Evolutionary conservation across 805 yeast species (phyloP), one percentile per base, ranked within the genome.

Genomic region (Yarrowia alimentaria): DNA sequence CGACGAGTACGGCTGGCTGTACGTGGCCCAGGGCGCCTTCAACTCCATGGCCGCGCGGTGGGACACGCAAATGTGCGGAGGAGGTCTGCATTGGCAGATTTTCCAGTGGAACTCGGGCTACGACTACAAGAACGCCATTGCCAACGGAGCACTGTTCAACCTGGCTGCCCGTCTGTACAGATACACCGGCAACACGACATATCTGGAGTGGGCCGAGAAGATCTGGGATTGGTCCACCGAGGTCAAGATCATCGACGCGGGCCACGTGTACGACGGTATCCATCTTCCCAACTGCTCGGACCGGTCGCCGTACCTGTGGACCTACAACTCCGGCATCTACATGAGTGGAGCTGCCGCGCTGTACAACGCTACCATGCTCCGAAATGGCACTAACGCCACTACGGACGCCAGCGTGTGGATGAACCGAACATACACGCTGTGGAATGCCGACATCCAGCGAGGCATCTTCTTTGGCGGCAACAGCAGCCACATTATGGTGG

Each of bases 71-170:
- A 61, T 71, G 51, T 91, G 99, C 69, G 77, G 74, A 34, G 98
- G 99, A 54, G 98, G 99, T 1, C 69, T 91, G 55, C 75, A 97
- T 67, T 91, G 98, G 98, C 98, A 91, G 71, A 91, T 91, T 61
- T 91, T 83, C 70, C 75, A 82, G 53, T 90, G 96, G 95, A 91
- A 91, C 65, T 75, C 87, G 6, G 99, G 98, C 55, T 91, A 89
- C 65, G 85, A 86, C 65, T 91, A 91, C 68, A 91, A 91, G 67
- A 91, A 91, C 66, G 72, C 96, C 28, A 87, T 90, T 53, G 76
- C 94, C n/a, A 90, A 87, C 66, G 97, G 95, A 20, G 85, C 90
- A 43, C 71, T 90, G 51, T 89, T 90, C 77, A 88, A 87, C 59
- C 64, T 90, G 31, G 94, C 85, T 13, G 93, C 96, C 0, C 75